Base-by-base conservation (phyloP, 202 grass and related monocot genomes). In the Hordeum pubiflorum region DNA sequence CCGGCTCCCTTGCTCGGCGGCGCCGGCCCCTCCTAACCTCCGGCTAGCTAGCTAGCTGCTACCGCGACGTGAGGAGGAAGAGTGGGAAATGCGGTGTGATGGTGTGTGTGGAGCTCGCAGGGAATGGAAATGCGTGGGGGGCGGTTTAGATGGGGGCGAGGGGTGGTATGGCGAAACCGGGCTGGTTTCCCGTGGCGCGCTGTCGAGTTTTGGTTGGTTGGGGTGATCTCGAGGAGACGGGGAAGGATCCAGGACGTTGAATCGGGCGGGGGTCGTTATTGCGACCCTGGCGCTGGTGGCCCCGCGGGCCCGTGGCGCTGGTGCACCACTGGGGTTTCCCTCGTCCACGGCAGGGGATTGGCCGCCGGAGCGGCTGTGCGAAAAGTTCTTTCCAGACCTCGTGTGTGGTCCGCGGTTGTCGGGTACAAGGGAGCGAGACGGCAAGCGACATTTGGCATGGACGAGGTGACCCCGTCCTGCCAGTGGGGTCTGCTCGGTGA, bases 191-290 rank as follows among this genome's bases (percentile, higher is more conserved):
- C 1, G 0, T 0, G 44, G 3, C 5, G 0, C 44, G 91, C 71
- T 94, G 91, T 94, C 62, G 94, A 43, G 0, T 83, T 83, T 3
- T 68, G 0, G 81, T 97, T 97, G 87, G 91, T 0, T 0, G 0
- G 0, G 0, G 5, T 0, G n/a, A 22, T 6, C 4, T 17, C 13
- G 21, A 18, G 67, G 18, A 3, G 59, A 52, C 90, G 90, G 88
- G 85, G 82, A 76, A 1, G 0, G 13, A 55, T 71, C 7, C 0
- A 0, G 5, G 20, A 76, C 85, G 72, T 82, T 4, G 3, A 74
- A 82, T 78, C 33, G 0, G 36, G 6, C 7, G 3, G 40, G 23
- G 7, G 57, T 63, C 50, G 60, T 70, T 76, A 66, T 72, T 68
- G 22, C 7, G 40, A 9, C 27, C 20, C 58, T 58, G 63, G 11